Evolutionary conservation across 169 alveolate species (phyloP).

Genomic region (Babesia bigemina): DNA sequence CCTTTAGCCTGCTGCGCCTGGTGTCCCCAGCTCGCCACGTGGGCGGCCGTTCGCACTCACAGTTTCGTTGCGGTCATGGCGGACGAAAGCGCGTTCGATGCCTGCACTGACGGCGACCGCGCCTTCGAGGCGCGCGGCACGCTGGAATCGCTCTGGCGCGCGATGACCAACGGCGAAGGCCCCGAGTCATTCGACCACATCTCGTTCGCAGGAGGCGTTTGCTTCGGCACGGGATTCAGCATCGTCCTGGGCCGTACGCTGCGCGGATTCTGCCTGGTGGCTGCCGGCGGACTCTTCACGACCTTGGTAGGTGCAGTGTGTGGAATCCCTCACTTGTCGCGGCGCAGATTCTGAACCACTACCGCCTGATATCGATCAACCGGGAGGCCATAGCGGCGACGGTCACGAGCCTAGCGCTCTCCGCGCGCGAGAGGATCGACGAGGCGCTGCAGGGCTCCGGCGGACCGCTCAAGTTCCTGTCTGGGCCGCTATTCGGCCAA

Average conservation of each 20-base stretch:
- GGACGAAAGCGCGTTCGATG: neutral
- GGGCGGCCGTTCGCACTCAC: neutral
- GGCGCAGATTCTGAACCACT: slow-evolving; percentile 18
- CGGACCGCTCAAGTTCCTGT: neutral
- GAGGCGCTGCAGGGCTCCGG: neutral
- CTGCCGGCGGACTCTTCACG: slow-evolving; percentile 40
- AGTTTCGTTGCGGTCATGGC: neutral
- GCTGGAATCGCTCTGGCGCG: slow-evolving; percentile 11
- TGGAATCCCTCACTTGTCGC: neutral
- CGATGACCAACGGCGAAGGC: neutral
- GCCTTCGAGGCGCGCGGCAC: neutral
- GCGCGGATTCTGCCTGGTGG: slow-evolving; percentile 28
- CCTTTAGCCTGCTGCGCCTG: neutral
- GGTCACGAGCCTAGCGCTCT: neutral
- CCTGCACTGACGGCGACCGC: neutral
- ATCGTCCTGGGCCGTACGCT: slow-evolving; percentile 25
- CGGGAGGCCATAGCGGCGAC: slow-evolving; percentile 2
- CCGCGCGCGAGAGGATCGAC: slow-evolving; percentile 4
- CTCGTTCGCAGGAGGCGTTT: slow-evolving; percentile 62
- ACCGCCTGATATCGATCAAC: slow-evolving; percentile 24
- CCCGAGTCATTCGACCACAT: slow-evolving; percentile 28
- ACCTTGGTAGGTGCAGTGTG: slow-evolving; percentile 37
- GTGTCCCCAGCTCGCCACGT: neutral
- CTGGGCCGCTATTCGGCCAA: neutral
- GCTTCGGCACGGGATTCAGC: slow-evolving; percentile 57